Evolutionary conservation across 768 basidiomycete species (phyloP), one percentile per base, ranked within the genome.

Genomic region (Royoungia palumana): DNA sequence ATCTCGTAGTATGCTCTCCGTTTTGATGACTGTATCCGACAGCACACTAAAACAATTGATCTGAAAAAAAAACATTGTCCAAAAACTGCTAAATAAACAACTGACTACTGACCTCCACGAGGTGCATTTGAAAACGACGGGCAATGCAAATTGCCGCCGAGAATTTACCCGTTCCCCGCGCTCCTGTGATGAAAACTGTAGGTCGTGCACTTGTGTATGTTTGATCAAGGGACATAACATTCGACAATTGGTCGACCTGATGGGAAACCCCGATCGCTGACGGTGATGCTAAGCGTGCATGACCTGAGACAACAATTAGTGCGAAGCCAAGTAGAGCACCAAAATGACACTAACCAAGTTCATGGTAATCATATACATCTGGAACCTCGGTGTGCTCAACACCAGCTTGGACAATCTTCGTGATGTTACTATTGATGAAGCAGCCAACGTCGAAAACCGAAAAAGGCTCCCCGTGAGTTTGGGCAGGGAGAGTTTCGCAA

Each of bases 1-100:
- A 5, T 83, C 82, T 28, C 77, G 76, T 0, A 98, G 70, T 2
- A 75, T 77, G 2, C 79, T 89, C 59, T 90, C 87, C 0, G 89
- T 89, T 56, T 86, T 85, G 2, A 72, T 70, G 37, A 85, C 81
- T 36, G 77, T 85, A 41, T 98, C 94, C 3, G 85, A 87, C 7
- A 94, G 59, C 6, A 94, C 59, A 46, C 90, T 81, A 62, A 82
- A 97, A 62, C 92, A 94, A 53, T 96, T 84, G 38, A 95, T 74
- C 94, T 97, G 21, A 6, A 47, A 35, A 44, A 27, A n/a, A 5
- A 14, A 30, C 7, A 19, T 35, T n/a, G 11, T 46, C 36, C 35
- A 48, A 12, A n/a, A 38, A 37, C 16, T 19, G 20, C 5, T 3
- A 22, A 0, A 24, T 16, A 19, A 14, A 14, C 1, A 35, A 19